A percentile compares a stretch with the other conserved stretches of the same genome.
Evolutionary conservation across 2,329 filamentous ascomycete species (phyloP).

Genomic region (Penicillium sp.): DNA sequence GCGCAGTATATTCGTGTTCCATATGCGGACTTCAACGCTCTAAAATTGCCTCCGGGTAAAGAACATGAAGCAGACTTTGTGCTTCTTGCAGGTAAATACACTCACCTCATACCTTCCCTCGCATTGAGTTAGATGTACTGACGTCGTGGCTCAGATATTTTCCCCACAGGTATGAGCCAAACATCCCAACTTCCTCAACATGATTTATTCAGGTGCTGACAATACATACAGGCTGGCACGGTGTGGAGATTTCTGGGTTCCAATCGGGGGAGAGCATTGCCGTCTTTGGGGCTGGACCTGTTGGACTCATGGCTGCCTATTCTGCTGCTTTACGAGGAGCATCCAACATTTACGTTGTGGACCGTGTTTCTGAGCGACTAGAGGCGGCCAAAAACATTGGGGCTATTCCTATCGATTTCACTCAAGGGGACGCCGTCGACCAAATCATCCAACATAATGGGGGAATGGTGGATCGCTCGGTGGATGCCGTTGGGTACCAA

Average conservation of each 20-base stretch:
- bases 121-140: neutral
- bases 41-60: constrained; percentile 61
- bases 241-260: constrained; percentile 55
- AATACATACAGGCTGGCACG: constrained; percentile 28
- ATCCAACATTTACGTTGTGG: constrained; percentile 62
- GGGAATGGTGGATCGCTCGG: constrained; percentile 63
- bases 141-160: constrained; percentile 17
- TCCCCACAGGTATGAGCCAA: constrained; percentile 18
- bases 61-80: constrained; percentile 59
- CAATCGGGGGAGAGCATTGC: constrained; percentile 63
- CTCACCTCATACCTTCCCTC: too few relatives aligned
- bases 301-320: constrained; percentile 68
- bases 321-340: constrained; percentile 62
- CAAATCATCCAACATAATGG: constrained; percentile 61
- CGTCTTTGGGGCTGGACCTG: constrained; percentile 65
- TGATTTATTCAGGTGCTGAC: neutral
- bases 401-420: constrained; percentile 62
- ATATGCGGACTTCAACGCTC: constrained; percentile 67
- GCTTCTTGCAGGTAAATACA: constrained; percentile 41
- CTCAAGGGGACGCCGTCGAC: constrained; percentile 56
- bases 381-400: constrained; percentile 63
- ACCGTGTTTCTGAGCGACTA: constrained; percentile 62
- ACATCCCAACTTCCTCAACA: neutral
- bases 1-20: constrained; percentile 67
- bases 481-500: constrained; percentile 68